Percentiles rank a stretch among this genome's conserved stretches.
phyloP scores from a whole-genome alignment of 2,329 filamentous ascomycete genomes.

The Zasmidium angulare region DNA sequence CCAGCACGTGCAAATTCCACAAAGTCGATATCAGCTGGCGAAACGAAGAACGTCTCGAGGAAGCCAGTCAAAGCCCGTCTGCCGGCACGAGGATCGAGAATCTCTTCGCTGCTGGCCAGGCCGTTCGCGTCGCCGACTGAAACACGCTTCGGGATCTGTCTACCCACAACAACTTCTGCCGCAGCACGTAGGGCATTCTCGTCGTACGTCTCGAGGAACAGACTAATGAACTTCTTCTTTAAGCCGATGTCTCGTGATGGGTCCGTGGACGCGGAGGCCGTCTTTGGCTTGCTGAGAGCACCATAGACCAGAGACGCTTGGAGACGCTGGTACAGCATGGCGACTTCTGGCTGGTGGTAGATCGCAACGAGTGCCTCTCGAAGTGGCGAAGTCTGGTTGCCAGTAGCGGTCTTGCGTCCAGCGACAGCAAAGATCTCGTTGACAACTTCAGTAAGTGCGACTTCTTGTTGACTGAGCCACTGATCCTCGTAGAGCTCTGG shows the following conservation, averaged over 20 bases:
- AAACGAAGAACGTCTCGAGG: slow-evolving; percentile 58
- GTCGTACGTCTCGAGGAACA: slow-evolving; percentile 61
- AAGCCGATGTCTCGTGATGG: slow-evolving; percentile 59
- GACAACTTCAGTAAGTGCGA: slow-evolving; percentile 59
- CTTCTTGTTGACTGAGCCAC: slow-evolving; percentile 63
- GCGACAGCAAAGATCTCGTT: slow-evolving; percentile 55
- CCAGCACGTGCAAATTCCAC: slow-evolving; percentile 1
- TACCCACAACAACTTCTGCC: slow-evolving; percentile 60
- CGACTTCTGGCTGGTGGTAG: slow-evolving; percentile 55
- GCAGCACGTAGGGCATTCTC: slow-evolving; percentile 51
- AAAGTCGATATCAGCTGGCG: slow-evolving; percentile 55
- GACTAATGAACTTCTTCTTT: slow-evolving; percentile 55
- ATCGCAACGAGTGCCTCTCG: slow-evolving; percentile 47
- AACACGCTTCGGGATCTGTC: slow-evolving; percentile 33
- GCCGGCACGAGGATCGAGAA: slow-evolving; percentile 24
- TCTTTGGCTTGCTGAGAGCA: slow-evolving; percentile 56
- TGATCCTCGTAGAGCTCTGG: slow-evolving; percentile 63
- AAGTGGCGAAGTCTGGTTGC: background rate
- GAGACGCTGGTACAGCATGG: slow-evolving; percentile 55
- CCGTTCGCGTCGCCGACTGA: background rate
- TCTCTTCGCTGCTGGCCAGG: slow-evolving; percentile 10
- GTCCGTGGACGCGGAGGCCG: slow-evolving; percentile 46
- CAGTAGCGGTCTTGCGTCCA: slow-evolving; percentile 18
- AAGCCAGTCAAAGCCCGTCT: slow-evolving; percentile 40
- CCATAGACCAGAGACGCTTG: slow-evolving; percentile 61